These are phyloP conservation scores for Yamadazyma tumulicola DNA, from an alignment of 805 yeast species.

Conservation along the genomic window DNA sequence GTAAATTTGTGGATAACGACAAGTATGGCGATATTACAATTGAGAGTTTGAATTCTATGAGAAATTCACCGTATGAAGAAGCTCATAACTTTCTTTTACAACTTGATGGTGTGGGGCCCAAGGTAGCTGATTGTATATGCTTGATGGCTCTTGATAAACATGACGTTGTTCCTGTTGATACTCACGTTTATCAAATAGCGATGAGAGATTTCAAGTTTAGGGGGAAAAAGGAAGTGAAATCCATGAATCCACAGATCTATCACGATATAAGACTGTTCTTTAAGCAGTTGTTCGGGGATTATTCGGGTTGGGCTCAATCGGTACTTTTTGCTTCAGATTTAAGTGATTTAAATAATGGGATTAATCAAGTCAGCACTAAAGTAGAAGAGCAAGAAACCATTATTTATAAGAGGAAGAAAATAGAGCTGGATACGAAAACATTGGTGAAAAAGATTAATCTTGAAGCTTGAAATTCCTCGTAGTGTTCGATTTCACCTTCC, in stretches of 20 bases:
- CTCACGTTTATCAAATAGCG: slow-evolving; percentile 91
- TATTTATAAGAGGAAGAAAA: background rate
- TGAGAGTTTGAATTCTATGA: slow-evolving; percentile 37
- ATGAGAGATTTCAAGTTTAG: slow-evolving; percentile 69
- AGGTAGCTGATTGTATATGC: slow-evolving; percentile 95
- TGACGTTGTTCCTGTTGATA: slow-evolving; percentile 90
- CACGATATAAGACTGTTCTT: slow-evolving; percentile 58
- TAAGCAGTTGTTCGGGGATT: slow-evolving; percentile 73
- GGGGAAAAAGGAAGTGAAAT: slow-evolving; percentile 36
- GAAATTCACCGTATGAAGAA: slow-evolving; percentile 45
- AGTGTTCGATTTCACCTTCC: too few species aligned
- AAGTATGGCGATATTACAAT: slow-evolving; percentile 31
- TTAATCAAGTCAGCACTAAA: slow-evolving; percentile 18
- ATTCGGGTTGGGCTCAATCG: slow-evolving; percentile 99
- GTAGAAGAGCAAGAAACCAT: background rate
- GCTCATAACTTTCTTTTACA: slow-evolving; percentile 59
- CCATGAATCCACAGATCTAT: slow-evolving; percentile 51
- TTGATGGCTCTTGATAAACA: slow-evolving; percentile 86
- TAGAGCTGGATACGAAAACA: background rate
- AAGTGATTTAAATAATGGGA: slow-evolving; percentile 65
- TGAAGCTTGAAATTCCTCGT: slow-evolving; percentile 1
- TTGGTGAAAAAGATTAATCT: slow-evolving; percentile 2
- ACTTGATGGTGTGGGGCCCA: slow-evolving; percentile 91
- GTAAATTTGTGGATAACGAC: slow-evolving; percentile 42
- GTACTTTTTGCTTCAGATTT: slow-evolving; percentile 86